Percentiles rank a stretch among this genome's conserved stretches.
These are phyloP conservation scores for Citrus medica DNA, from an alignment of 345 rosid species.

Conservation along the genomic window DNA sequence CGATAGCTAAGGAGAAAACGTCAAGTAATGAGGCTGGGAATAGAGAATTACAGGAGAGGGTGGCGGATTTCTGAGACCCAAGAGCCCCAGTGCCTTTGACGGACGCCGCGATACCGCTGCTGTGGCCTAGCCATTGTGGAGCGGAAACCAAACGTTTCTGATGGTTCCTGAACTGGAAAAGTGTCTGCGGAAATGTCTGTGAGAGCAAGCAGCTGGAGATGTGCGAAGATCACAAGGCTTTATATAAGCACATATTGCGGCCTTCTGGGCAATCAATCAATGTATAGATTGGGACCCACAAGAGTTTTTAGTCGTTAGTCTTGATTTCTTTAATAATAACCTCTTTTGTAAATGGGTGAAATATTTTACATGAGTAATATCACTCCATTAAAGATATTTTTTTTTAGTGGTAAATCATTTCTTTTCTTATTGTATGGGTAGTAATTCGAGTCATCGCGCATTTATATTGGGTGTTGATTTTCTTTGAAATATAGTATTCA, in stretches of 20 bases:
- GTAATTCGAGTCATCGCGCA: too few species aligned
- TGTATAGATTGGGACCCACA: conserved; percentile 18
- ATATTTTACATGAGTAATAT: not conserved
- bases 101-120: conserved; percentile 69
- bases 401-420: too few species aligned
- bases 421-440: too few species aligned
- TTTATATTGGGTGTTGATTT: too few species aligned
- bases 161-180: not conserved
- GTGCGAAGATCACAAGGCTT: not conserved
- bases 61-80: conserved; percentile 90
- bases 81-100: conserved; percentile 82
- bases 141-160: conserved; percentile 13
- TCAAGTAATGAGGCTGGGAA: not conserved
- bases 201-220: not conserved
- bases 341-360: not conserved
- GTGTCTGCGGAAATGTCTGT: conserved; percentile 29
- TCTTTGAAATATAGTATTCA: too few species aligned
- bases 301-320: not conserved
- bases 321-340: not conserved
- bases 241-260: conserved; percentile 38
- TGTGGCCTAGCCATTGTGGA: conserved; percentile 51
- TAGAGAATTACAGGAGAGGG: conserved; percentile 49
- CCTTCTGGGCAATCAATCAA: conserved; percentile 18
- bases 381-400: not conserved
- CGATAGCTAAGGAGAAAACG: not conserved